A percentile compares a stretch with the other conserved stretches of the same genome.
Conservation (phyloP, 2,329 filamentous ascomycete species). For the Apiospora aurea region DNA sequence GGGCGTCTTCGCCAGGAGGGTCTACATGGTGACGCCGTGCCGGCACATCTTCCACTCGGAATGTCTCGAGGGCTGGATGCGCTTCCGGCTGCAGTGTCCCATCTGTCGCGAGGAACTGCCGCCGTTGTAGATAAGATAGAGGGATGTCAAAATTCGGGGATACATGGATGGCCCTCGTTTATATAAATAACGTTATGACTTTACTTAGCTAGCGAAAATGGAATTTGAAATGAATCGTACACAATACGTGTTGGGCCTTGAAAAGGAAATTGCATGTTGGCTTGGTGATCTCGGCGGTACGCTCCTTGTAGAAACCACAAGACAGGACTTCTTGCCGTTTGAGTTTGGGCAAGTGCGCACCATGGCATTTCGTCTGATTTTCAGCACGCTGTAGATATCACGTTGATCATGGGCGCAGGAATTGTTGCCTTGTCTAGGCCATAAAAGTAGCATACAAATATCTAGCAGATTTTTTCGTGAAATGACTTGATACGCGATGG, state of each 20-base stretch:
- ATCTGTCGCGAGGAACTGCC: conserved; percentile 92
- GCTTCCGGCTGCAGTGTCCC: conserved; percentile 89
- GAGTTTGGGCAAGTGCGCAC: neutral
- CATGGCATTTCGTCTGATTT: neutral
- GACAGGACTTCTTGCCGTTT: neutral
- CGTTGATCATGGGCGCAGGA: neutral
- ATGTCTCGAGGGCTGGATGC: conserved; percentile 96
- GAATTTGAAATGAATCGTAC: neutral
- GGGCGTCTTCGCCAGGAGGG: conserved; percentile 77
- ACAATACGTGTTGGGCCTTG: neutral
- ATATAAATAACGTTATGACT: neutral
- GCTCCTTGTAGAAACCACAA: neutral
- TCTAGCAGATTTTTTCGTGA: no score
- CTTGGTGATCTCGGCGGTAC: neutral
- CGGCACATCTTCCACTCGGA: conserved; percentile 92
- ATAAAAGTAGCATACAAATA: neutral
- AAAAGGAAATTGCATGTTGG: neutral
- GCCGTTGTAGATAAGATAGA: conserved; percentile 73
- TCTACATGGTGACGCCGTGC: conserved; percentile 98
- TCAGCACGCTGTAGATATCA: neutral
- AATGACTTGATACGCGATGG: neutral
- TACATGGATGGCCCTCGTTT: neutral
- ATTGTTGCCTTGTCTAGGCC: neutral
- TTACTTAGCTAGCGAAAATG: conserved; percentile 7
- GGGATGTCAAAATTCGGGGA: neutral